Conservation (phyloP, 2,329 filamentous ascomycete species). For the Monosporascus sp. region DNA sequence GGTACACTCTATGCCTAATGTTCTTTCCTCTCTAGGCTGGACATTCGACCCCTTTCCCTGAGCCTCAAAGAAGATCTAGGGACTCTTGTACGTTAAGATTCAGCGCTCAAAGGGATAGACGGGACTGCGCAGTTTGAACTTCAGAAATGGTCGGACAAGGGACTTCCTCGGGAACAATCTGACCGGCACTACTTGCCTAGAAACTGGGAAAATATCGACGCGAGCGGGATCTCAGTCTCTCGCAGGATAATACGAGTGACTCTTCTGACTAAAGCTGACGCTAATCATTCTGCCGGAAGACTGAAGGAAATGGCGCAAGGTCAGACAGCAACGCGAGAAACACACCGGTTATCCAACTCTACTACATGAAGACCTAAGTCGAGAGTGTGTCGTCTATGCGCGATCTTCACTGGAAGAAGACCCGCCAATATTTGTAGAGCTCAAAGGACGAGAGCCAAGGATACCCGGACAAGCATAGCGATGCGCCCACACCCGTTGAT, state of each 20-base stretch:
- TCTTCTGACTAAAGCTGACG: neutral
- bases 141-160: neutral
- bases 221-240: neutral
- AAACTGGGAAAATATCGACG: neutral
- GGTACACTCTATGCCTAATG: slow-evolving; percentile 3
- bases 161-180: neutral
- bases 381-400: slow-evolving; percentile 5
- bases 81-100: neutral
- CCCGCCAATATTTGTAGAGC: neutral
- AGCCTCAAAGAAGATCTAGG: neutral
- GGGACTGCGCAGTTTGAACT: neutral
- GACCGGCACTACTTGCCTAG: neutral
- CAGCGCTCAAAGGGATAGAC: neutral
- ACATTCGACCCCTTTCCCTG: slow-evolving; percentile 6
- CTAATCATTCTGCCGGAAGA: neutral
- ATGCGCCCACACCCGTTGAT: neutral
- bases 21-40: slow-evolving; percentile 7
- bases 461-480: neutral
- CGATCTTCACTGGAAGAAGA: neutral
- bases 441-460: neutral
- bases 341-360: slow-evolving; percentile 3
- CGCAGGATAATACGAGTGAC: neutral
- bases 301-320: slow-evolving; percentile 1
- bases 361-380: slow-evolving; percentile 7
- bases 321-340: neutral